A percentile compares a stretch with the other conserved stretches of the same genome.
These are phyloP conservation scores for Phellopilus nigrolimitatus DNA, from an alignment of 1,284 basidiomycete genomes.

Conservation along the genomic window DNA sequence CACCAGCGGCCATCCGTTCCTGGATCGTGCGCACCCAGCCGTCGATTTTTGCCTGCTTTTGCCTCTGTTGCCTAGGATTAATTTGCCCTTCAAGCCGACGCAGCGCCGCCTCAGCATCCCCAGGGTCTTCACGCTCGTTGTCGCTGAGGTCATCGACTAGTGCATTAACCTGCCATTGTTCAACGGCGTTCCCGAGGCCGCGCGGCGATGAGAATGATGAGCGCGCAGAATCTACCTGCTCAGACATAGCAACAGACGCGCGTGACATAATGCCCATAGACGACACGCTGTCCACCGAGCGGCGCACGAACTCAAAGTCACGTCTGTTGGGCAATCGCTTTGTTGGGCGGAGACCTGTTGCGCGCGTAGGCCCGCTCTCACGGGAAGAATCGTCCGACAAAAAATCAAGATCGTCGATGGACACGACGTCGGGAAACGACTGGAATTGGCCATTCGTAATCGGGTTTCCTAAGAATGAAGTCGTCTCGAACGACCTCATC, in stretches of 20 bases:
- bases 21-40: conserved; percentile 74
- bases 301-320: conserved; percentile 71
- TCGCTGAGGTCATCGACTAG: conserved; percentile 72
- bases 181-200: conserved; percentile 51
- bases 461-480: conserved; percentile 10
- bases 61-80: conserved; percentile 60
- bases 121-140: conserved; percentile 59
- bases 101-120: conserved; percentile 78
- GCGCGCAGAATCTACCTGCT: conserved; percentile 36
- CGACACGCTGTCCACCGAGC: conserved; percentile 64
- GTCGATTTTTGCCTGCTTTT: conserved; percentile 74
- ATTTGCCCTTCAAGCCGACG: conserved; percentile 79
- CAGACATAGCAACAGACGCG: conserved; percentile 43
- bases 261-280: conserved; percentile 68
- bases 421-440: conserved; percentile 54
- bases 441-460: conserved; percentile 7
- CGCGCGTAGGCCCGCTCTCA: conserved; percentile 31
- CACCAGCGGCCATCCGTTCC: conserved; percentile 54
- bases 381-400: conserved; percentile 66
- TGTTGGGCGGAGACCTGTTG: conserved; percentile 51
- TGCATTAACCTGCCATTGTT: conserved; percentile 77
- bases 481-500: conserved; percentile 13
- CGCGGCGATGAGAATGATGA: conserved; percentile 35
- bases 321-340: conserved; percentile 63
- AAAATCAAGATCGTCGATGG: conserved; percentile 67